Percentiles rank a stretch among this genome's conserved stretches.
Conservation (phyloP, 305 asterid species). For the Lippia alba region DNA sequence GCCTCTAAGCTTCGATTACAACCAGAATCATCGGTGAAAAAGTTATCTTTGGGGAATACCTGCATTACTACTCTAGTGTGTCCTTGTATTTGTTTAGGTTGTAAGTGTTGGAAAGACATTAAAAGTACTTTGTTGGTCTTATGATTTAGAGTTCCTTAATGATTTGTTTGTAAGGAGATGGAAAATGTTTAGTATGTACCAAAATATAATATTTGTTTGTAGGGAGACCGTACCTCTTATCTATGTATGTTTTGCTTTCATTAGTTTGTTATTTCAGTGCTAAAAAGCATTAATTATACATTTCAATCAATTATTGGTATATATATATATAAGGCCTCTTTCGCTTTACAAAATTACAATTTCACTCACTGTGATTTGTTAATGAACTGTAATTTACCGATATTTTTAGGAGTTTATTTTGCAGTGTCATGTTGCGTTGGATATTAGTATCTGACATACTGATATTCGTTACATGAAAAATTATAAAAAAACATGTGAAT, state of each 20-base stretch:
- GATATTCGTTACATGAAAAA: too few relatives aligned
- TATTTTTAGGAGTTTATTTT: too few relatives aligned
- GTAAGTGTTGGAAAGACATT: slow-evolving; percentile 38
- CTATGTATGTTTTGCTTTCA: slow-evolving; percentile 21
- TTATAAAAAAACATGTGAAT: too few relatives aligned
- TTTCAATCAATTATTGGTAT: neutral
- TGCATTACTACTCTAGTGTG: slow-evolving; percentile 35
- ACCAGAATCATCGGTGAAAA: slow-evolving; percentile 56
- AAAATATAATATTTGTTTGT: slow-evolving; percentile 30
- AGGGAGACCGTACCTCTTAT: slow-evolving; percentile 21
- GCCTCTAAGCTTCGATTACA: slow-evolving; percentile 84
- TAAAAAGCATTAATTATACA: neutral
- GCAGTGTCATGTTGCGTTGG: too few relatives aligned
- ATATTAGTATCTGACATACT: too few relatives aligned
- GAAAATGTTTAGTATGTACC: slow-evolving; percentile 27
- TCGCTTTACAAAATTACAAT: too few relatives aligned
- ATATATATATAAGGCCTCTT: too few relatives aligned
- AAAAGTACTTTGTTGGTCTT: slow-evolving; percentile 29
- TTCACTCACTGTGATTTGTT: too few relatives aligned
- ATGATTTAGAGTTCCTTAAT: slow-evolving; percentile 41
- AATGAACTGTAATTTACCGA: too few relatives aligned
- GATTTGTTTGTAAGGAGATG: slow-evolving; percentile 36
- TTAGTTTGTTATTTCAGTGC: slow-evolving; percentile 7
- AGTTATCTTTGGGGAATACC: slow-evolving; percentile 36
- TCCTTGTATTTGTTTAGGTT: slow-evolving; percentile 30